These are phyloP conservation scores for Litchi chinensis DNA, from an alignment of 345 rosid species.

Conservation along the genomic window DNA sequence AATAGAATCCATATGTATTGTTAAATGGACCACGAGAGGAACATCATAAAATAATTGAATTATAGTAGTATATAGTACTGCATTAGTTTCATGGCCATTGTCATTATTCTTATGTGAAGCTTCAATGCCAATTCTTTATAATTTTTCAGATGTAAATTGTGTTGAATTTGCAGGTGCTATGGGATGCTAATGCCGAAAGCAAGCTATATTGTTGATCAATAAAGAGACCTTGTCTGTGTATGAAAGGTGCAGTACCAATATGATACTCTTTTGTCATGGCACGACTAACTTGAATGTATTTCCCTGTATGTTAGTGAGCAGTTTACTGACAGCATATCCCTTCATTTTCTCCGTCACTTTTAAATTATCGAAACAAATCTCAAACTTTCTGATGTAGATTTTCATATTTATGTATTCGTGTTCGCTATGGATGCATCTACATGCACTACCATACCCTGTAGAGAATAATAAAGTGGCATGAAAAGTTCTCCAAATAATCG, in stretches of 20 bases:
- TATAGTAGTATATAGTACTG: no score
- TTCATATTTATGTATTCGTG: not conserved
- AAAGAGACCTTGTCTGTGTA: not conserved
- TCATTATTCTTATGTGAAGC: no score
- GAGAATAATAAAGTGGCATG: conserved; percentile 3
- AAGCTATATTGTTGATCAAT: not conserved
- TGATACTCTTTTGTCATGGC: not conserved
- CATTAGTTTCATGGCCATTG: no score
- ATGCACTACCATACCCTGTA: not conserved
- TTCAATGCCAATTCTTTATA: not conserved
- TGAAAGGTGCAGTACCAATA: not conserved
- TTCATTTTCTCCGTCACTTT: no score
- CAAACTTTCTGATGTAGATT: not conserved
- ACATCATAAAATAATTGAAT: no score
- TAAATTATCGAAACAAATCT: not conserved
- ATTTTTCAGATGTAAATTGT: not conserved
- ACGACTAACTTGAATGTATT: not conserved
- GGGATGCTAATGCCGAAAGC: conserved; percentile 13
- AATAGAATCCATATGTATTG: no score
- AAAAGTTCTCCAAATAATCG: not conserved
- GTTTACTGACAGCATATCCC: not conserved
- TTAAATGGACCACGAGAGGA: no score
- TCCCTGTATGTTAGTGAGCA: not conserved
- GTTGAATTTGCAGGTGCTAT: conserved; percentile 30
- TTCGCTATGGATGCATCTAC: not conserved